Conservation (phyloP, 805 yeast genomes). For the Komagataella populi region DNA sequence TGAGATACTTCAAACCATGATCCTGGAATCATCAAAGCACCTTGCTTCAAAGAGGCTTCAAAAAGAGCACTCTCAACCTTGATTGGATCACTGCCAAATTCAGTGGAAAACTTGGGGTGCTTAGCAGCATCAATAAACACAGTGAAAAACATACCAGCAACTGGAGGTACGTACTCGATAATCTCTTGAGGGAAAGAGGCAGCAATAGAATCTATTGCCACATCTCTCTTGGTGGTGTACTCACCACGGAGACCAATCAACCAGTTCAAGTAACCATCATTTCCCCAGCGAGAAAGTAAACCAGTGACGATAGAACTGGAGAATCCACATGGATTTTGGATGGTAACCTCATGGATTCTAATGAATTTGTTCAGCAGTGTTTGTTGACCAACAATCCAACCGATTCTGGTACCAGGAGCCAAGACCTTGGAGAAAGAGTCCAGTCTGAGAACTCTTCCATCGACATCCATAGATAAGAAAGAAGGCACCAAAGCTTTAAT, state of each 20-base stretch:
- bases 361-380: conserved; percentile 48
- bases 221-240: conserved; percentile 81
- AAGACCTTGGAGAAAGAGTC: conserved; percentile 86
- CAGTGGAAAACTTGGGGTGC: conserved; percentile 61
- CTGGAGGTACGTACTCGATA: conserved; percentile 40
- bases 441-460: conserved; percentile 81
- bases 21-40: conserved; percentile 70
- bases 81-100: conserved; percentile 41
- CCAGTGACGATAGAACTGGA: conserved; percentile 61
- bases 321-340: conserved; percentile 75
- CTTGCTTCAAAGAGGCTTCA: conserved; percentile 42
- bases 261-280: conserved; percentile 81
- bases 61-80: conserved; percentile 36
- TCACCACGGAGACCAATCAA: conserved; percentile 67
- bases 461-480: conserved; percentile 60
- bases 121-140: conserved; percentile 58
- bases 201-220: conserved; percentile 62
- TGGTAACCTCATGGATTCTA: conserved; percentile 67
- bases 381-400: conserved; percentile 77
- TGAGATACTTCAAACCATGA: conserved; percentile 66
- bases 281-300: conserved; percentile 79
- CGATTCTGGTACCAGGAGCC: conserved; percentile 84
- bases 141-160: conserved; percentile 83
- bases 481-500: conserved; percentile 58
- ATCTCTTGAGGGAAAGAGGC: conserved; percentile 38